Evolutionary conservation across 345 rosid genomes (phyloP), one percentile per base, ranked within the genome.

Genomic region (Turnera subulata): DNA sequence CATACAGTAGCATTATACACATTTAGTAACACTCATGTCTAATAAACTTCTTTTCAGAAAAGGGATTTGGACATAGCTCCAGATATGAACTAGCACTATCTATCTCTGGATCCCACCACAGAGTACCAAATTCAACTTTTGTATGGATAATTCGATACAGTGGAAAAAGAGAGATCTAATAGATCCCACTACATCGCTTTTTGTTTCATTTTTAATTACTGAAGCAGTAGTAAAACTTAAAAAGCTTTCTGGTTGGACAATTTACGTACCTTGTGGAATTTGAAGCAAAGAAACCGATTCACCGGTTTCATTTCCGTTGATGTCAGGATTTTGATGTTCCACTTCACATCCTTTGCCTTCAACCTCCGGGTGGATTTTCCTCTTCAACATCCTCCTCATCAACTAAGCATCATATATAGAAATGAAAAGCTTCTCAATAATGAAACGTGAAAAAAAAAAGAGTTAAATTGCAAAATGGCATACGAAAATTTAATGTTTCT

Each of bases 321-420:
- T 37, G 51, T 35, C 69, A 25, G 69, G 40, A 71, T 49, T 59
- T 47, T 58, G 72, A 55, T 50, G 52, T 16, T 71, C 76, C 6
- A 70, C 55, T 63, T 64, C 68, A 5, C 15, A 50, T 12, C 46
- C 62, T 55, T 80, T 83, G 39, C 77, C 71, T 50, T 83, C 84
- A 20, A 78, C 50, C 61, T 88, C 95, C 32, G 98, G 96, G 68
- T 88, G 95, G 55, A 91, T 86, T 76, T 91, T 91, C 78, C 79
- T 88, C 76, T 82, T 91, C 65, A 91, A 19, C 92, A 91, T 81
- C 69, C 78, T 84, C 79, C 70, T 86, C 84, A 88, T 77, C 86
- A 91, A 69, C 98, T 91, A 48, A 45, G 25, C 48, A 46, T 22
- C 47, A 42, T 13, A 32, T 3, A 6, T 11, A n/a, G n/a, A 17